Conservation (phyloP, 2,329 filamentous ascomycete genomes). For the Penicillium corylophilum region DNA sequence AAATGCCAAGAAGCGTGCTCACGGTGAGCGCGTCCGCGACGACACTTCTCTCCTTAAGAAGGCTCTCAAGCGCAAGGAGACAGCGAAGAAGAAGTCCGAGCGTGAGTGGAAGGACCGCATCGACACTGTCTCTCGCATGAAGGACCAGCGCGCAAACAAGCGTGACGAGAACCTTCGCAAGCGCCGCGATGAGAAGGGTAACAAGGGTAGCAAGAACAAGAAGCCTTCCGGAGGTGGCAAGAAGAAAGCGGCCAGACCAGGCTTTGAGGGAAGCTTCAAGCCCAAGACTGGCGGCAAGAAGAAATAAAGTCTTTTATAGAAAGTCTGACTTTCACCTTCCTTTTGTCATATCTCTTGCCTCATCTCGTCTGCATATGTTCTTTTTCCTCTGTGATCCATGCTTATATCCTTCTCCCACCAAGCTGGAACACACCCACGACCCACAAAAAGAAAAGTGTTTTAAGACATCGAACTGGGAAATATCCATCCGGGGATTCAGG, state of each 20-base stretch:
- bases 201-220: slow-evolving; percentile 49
- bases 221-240: slow-evolving; percentile 36
- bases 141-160: slow-evolving; percentile 79
- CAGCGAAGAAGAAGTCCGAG: slow-evolving; percentile 85
- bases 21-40: slow-evolving; percentile 86
- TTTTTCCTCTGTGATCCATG: slow-evolving; percentile 4
- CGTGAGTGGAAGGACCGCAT: slow-evolving; percentile 78
- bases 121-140: slow-evolving; percentile 70
- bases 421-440: slow-evolving; percentile 4
- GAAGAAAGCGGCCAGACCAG: slow-evolving; percentile 60
- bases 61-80: slow-evolving; percentile 89
- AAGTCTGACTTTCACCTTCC: background rate
- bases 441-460: slow-evolving; percentile 25
- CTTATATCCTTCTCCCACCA: background rate
- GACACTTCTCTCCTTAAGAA: slow-evolving; percentile 88
- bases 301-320: slow-evolving; percentile 30
- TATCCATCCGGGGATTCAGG: slow-evolving; percentile 29
- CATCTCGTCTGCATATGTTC: slow-evolving; percentile 7
- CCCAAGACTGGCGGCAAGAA: slow-evolving; percentile 47
- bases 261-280: slow-evolving; percentile 73
- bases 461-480: slow-evolving; percentile 27
- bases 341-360: background rate
- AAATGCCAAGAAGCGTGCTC: slow-evolving; percentile 80
- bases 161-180: slow-evolving; percentile 74
- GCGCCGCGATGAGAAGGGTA: slow-evolving; percentile 72